Evolutionary conservation across 2,329 filamentous ascomycete species (phyloP).

Genomic region (Nigrograna mackinnonii): DNA sequence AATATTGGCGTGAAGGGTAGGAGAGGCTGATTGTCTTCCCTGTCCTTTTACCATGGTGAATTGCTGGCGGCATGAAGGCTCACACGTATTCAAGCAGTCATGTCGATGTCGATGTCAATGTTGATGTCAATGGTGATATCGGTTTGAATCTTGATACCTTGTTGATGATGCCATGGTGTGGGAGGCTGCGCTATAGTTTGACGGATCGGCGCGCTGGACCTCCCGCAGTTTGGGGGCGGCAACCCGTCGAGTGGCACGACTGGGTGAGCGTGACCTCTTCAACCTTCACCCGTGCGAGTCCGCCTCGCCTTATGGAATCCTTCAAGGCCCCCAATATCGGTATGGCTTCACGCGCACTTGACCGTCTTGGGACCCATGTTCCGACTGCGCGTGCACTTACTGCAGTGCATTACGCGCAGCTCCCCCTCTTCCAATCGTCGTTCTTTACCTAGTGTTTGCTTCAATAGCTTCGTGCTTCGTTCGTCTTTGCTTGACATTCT

Average conservation of each 20-base stretch:
- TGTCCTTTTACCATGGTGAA: too few relatives aligned
- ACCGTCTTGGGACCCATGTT: background rate
- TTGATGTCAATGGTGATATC: too few relatives aligned
- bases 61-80: too few relatives aligned
- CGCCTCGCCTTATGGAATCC: background rate
- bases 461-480: too few relatives aligned
- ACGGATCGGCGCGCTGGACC: background rate
- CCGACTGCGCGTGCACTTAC: background rate
- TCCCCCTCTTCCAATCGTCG: background rate
- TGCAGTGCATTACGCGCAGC: background rate
- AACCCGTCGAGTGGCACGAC: background rate
- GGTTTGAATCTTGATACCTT: too few relatives aligned
- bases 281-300: background rate
- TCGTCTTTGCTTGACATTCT: too few relatives aligned
- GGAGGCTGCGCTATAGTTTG: background rate
- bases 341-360: slow-evolving; percentile 2
- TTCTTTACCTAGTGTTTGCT: background rate
- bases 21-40: too few relatives aligned
- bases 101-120: too few relatives aligned
- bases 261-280: background rate
- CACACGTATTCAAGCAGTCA: too few relatives aligned
- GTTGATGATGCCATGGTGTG: too few relatives aligned
- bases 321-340: slow-evolving; percentile 9
- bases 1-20: too few relatives aligned
- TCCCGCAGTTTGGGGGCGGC: background rate